These are phyloP conservation scores for Rachicladosporium sp. DNA, from an alignment of 2,329 filamentous ascomycete genomes.

Conservation along the genomic window DNA sequence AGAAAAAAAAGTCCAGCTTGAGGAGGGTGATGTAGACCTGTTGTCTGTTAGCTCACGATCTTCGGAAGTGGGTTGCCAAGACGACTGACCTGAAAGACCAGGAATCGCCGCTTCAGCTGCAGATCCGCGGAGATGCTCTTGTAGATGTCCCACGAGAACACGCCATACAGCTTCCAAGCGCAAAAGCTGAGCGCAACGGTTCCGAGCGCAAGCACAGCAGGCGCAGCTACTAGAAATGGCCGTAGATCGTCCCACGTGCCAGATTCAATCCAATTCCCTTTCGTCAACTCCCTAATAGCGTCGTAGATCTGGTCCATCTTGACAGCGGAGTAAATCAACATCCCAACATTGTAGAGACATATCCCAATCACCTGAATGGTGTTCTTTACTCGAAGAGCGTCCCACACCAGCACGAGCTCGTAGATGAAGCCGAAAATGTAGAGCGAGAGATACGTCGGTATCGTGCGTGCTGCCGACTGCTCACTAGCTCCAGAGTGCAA, in stretches of 20 bases:
- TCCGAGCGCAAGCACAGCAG: slow-evolving; percentile 65
- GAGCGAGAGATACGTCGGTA: slow-evolving; percentile 88
- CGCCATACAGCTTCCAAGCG: slow-evolving; percentile 92
- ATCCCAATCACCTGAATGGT: slow-evolving; percentile 97
- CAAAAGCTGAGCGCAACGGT: slow-evolving; percentile 63
- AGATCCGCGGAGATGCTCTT: slow-evolving; percentile 98
- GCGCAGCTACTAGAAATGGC: slow-evolving; percentile 74
- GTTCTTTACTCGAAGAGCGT: slow-evolving; percentile 88
- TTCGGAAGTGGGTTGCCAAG: neutral
- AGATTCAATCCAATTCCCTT: slow-evolving; percentile 31
- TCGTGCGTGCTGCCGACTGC: slow-evolving; percentile 45
- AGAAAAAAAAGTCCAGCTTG: slow-evolving; percentile 99
- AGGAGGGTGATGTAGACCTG: slow-evolving; percentile 95
- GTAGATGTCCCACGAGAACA: slow-evolving; percentile 98
- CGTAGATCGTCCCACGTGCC: slow-evolving; percentile 57
- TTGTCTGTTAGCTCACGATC: neutral
- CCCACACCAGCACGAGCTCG: slow-evolving; percentile 78
- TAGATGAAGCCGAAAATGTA: slow-evolving; percentile 98
- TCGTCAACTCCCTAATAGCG: slow-evolving; percentile 48
- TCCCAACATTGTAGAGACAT: slow-evolving; percentile 80
- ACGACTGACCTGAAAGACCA: slow-evolving; percentile 78
- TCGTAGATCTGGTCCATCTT: slow-evolving; percentile 82
- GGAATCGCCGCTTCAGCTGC: slow-evolving; percentile 89
- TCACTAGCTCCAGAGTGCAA: slow-evolving; percentile 20
- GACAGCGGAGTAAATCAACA: slow-evolving; percentile 85